Evolutionary conservation across 2,329 filamentous ascomycete species (phyloP).

Genomic region (Fusarium sp.): DNA sequence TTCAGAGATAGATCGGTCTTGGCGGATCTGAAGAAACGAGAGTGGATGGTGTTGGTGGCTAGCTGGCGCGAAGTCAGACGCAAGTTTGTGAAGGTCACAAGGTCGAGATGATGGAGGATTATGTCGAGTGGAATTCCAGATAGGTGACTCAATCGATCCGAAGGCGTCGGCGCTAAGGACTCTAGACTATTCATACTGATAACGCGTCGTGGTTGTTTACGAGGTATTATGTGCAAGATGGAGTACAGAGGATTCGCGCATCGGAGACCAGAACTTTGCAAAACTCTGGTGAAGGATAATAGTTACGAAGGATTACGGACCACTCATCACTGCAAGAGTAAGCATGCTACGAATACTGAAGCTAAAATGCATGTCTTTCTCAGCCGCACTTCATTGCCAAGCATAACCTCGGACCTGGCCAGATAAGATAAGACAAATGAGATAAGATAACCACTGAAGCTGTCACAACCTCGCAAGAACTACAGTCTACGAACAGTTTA

Average conservation of each 20-base stretch:
- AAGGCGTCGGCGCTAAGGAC: not conserved
- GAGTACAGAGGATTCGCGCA: not conserved
- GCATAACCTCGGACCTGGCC: not conserved
- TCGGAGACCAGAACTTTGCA: fast-evolving
- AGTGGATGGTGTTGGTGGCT: not conserved
- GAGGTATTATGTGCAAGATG: too few relatives aligned
- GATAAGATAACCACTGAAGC: not conserved
- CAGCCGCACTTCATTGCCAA: not conserved
- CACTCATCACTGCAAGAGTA: not conserved
- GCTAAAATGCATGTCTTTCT: not conserved
- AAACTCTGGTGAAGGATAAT: too few relatives aligned
- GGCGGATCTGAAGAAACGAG: not conserved
- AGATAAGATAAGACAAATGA: fast-evolving
- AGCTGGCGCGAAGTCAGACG: not conserved
- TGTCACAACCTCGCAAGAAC: not conserved
- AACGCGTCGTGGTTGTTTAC: not conserved
- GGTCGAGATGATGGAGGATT: not conserved
- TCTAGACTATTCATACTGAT: not conserved
- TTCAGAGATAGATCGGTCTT: not conserved
- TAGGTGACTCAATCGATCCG: not conserved
- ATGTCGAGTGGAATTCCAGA: not conserved
- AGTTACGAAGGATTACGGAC: not conserved
- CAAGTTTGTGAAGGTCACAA: not conserved
- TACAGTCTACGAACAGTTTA: not conserved
- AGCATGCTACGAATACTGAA: not conserved